Conservation (phyloP, 192 early-diverging fungal species). For the Podochytrium sp. region DNA sequence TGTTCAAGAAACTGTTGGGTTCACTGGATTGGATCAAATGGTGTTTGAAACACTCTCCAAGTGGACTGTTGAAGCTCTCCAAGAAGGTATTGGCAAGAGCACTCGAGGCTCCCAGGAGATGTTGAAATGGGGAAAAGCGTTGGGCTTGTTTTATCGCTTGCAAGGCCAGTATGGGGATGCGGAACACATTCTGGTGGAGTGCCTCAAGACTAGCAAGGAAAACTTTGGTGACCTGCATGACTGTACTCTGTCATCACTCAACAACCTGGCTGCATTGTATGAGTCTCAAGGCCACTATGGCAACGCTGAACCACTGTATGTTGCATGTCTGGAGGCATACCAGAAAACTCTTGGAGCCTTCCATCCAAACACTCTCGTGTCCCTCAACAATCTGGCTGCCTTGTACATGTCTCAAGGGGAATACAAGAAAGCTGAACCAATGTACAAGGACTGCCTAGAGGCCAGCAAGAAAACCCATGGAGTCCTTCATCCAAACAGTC, state of each 20-base stretch:
- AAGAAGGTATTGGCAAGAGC: not conserved
- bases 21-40: not conserved
- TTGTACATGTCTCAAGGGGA: not conserved
- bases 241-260: too few relatives aligned
- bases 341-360: conserved; percentile 6
- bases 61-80: not conserved
- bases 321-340: not conserved
- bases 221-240: too few relatives aligned
- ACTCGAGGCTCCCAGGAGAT: not conserved
- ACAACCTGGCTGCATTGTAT: too few relatives aligned
- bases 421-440: not conserved
- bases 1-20: not conserved
- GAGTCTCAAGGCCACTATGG: not conserved
- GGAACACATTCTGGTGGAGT: too few relatives aligned
- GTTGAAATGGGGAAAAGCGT: not conserved
- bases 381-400: not conserved
- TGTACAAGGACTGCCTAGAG: not conserved
- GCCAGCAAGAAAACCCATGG: not conserved
- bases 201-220: too few relatives aligned
- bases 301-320: conserved; percentile 18
- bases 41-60: not conserved
- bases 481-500: not conserved
- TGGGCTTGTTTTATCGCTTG: not conserved
- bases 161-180: not conserved
- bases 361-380: not conserved